These are phyloP conservation scores for Phaeoacremonium minimum DNA, from an alignment of 2,329 filamentous ascomycete genomes.

Conservation along the genomic window DNA sequence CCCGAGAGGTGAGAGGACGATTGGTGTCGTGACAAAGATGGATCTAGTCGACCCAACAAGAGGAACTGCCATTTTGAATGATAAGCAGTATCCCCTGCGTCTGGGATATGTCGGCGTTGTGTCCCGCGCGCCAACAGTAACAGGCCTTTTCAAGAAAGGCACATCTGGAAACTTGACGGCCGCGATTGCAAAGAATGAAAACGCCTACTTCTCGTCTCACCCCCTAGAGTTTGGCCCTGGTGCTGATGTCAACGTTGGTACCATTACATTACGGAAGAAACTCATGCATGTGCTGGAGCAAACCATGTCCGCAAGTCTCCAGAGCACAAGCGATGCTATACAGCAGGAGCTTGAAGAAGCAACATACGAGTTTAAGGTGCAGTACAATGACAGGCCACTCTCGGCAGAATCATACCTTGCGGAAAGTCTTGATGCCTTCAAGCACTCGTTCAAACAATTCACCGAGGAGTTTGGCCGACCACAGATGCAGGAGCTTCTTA, in stretches of 20 bases:
- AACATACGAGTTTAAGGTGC: constrained; percentile 98
- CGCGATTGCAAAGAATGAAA: constrained; percentile 84
- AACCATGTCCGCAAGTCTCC: constrained; percentile 91
- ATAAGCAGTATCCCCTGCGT: constrained; percentile 91
- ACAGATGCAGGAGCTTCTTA: constrained; percentile 85
- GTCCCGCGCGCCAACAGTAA: constrained; percentile 67
- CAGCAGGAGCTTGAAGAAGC: constrained; percentile 94
- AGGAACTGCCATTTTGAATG: constrained; percentile 73
- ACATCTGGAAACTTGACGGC: constrained; percentile 68
- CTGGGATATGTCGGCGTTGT: constrained; percentile 96
- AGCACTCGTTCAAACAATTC: constrained; percentile 95
- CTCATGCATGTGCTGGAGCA: constrained; percentile 96
- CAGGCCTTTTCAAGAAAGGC: constrained; percentile 78
- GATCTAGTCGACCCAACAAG: constrained; percentile 84
- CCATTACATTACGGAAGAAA: constrained; percentile 84
- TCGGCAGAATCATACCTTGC: constrained; percentile 96
- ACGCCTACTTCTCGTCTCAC: constrained; percentile 80
- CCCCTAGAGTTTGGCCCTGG: constrained; percentile 73
- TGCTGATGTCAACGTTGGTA: constrained; percentile 73
- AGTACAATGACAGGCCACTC: constrained; percentile 94
- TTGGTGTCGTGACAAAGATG: constrained; percentile 99
- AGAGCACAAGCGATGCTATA: constrained; percentile 86
- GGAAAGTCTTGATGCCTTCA: constrained; percentile 92
- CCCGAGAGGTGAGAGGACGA: constrained; percentile 89
- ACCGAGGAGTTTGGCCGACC: constrained; percentile 83